These are phyloP conservation scores for Paecilomyces niveus DNA, from an alignment of 2,329 filamentous ascomycete species.

Conservation along the genomic window DNA sequence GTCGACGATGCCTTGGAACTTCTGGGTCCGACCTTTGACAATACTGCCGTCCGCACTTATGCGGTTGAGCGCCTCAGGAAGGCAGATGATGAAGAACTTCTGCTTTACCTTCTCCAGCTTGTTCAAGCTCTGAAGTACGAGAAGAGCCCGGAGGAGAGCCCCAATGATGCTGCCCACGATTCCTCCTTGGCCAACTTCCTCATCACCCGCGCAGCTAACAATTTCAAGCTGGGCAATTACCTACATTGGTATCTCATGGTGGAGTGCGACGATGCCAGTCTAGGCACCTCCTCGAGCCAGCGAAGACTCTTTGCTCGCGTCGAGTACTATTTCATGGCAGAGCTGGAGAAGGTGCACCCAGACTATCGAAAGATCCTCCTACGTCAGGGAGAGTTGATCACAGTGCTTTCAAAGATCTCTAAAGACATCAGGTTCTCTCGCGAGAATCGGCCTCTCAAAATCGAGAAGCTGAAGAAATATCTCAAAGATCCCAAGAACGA, in stretches of 20 bases:
- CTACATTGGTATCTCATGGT: constrained; percentile 99
- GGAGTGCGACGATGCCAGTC: constrained; percentile 78
- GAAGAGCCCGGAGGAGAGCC: constrained; percentile 57
- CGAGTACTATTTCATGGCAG: constrained; percentile 91
- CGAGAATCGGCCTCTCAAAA: constrained; percentile 71
- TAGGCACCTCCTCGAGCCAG: constrained; percentile 66
- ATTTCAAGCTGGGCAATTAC: constrained; percentile 88
- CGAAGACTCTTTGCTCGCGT: constrained; percentile 86
- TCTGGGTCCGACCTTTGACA: constrained; percentile 86
- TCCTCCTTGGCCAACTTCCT: constrained; percentile 86
- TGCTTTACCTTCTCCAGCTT: constrained; percentile 85
- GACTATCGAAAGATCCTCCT: constrained; percentile 70
- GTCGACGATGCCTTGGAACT: constrained; percentile 94
- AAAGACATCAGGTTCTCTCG: constrained; percentile 77
- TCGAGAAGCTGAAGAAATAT: constrained; percentile 76
- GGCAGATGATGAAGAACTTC: constrained; percentile 82
- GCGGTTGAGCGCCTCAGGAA: constrained; percentile 88
- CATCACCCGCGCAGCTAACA: constrained; percentile 77
- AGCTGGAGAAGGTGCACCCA: constrained; percentile 67
- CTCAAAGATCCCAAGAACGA: constrained; percentile 88
- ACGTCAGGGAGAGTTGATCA: constrained; percentile 82
- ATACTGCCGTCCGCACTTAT: constrained; percentile 79
- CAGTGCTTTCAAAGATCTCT: constrained; percentile 79
- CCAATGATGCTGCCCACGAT: constrained; percentile 59
- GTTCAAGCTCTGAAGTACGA: constrained; percentile 96